Evolutionary conservation across 2,329 filamentous ascomycete species (phyloP).

Genomic region (Dactylellina parvicollis): DNA sequence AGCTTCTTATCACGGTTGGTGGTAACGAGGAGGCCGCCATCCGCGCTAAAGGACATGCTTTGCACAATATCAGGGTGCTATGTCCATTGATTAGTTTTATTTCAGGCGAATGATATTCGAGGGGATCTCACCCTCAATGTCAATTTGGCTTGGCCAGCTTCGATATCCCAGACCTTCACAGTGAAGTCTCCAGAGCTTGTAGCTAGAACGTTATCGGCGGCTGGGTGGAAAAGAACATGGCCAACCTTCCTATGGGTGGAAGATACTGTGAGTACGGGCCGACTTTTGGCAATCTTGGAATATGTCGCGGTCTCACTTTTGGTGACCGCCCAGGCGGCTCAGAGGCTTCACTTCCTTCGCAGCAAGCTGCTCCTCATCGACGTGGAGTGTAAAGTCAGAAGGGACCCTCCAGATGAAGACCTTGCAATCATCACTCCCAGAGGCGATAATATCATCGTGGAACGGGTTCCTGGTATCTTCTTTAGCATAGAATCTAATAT

Average conservation of each 20-base stretch:
- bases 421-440: constrained; percentile 95
- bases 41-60: constrained; percentile 93
- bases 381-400: constrained; percentile 82
- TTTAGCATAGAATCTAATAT: constrained; percentile 6
- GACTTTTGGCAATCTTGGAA: background rate
- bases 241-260: constrained; percentile 81
- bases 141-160: constrained; percentile 77
- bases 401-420: constrained; percentile 97
- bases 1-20: constrained; percentile 98
- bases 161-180: constrained; percentile 94
- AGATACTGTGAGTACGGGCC: background rate
- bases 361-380: constrained; percentile 78
- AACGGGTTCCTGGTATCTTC: constrained; percentile 81
- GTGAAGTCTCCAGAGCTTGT: constrained; percentile 94
- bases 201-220: constrained; percentile 93
- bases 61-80: constrained; percentile 90
- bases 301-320: constrained; percentile 69
- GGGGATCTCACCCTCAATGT: constrained; percentile 67
- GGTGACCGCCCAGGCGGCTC: constrained; percentile 84
- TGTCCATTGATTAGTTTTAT: background rate
- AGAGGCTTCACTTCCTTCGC: constrained; percentile 82
- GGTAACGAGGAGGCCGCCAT: constrained; percentile 84
- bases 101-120: background rate
- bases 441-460: constrained; percentile 91
- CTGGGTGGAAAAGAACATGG: constrained; percentile 96